Percentiles rank a stretch among this genome's conserved stretches.
Evolutionary conservation across 768 basidiomycete genomes (phyloP).

Genomic region (Daedalea quercina): DNA sequence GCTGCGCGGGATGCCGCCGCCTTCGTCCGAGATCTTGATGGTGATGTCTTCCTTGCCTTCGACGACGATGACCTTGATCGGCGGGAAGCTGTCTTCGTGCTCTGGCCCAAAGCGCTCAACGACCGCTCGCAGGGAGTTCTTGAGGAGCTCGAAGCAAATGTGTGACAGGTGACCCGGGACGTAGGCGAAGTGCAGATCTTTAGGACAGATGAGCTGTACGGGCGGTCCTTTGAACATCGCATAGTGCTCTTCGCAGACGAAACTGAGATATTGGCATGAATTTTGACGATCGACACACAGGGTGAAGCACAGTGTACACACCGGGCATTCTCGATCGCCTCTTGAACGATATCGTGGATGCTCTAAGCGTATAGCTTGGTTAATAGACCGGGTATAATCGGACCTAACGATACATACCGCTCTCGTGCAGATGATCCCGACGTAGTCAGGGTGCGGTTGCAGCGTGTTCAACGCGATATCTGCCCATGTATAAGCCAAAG

Average conservation of each 20-base stretch:
- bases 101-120: slow-evolving; percentile 89
- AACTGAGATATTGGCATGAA: slow-evolving; percentile 26
- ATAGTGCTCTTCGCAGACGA: slow-evolving; percentile 93
- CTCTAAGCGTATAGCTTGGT: slow-evolving; percentile 40
- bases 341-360: slow-evolving; percentile 95
- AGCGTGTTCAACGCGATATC: slow-evolving; percentile 94
- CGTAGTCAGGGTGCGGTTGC: slow-evolving; percentile 84
- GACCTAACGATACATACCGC: slow-evolving; percentile 44
- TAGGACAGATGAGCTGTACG: slow-evolving; percentile 92
- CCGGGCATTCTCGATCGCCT: slow-evolving; percentile 94
- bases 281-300: not conserved
- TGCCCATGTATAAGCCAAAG: slow-evolving; percentile 23
- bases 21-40: slow-evolving; percentile 97
- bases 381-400: not conserved
- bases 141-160: slow-evolving; percentile 94
- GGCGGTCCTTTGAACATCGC: slow-evolving; percentile 92
- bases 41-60: slow-evolving; percentile 99
- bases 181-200: slow-evolving; percentile 82
- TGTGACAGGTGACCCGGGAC: slow-evolving; percentile 96
- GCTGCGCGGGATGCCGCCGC: slow-evolving; percentile 85
- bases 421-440: slow-evolving; percentile 95
- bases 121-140: slow-evolving; percentile 95
- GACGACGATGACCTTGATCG: slow-evolving; percentile 91
- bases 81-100: slow-evolving; percentile 71
- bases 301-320: slow-evolving; percentile 1